Percentiles rank a stretch among this genome's conserved stretches.
phyloP scores from a whole-genome alignment of 1,284 basidiomycete genomes.

The Ustilago curta region DNA sequence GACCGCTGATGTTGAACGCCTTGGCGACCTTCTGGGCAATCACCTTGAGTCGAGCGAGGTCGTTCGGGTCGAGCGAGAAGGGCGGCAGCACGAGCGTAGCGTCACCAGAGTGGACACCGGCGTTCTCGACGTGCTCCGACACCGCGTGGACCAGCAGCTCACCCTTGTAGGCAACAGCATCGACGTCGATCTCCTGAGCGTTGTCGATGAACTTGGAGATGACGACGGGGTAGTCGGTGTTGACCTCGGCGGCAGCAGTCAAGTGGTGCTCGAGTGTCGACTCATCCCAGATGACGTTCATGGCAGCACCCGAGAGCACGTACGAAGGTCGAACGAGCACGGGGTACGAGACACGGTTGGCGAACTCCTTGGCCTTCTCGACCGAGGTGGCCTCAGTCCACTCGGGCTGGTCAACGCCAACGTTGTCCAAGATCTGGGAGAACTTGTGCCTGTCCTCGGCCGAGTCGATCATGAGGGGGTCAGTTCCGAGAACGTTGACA shows the following conservation, averaged over 20 bases:
- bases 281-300: slow-evolving; percentile 98
- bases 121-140: slow-evolving; percentile 98
- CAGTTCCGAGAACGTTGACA: slow-evolving; percentile 94
- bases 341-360: slow-evolving; percentile 78
- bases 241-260: slow-evolving; percentile 92
- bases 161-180: slow-evolving; percentile 95
- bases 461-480: slow-evolving; percentile 92
- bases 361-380: slow-evolving; percentile 91
- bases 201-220: slow-evolving; percentile 98
- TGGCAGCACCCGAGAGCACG: slow-evolving; percentile 97
- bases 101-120: slow-evolving; percentile 98
- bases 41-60: slow-evolving; percentile 86
- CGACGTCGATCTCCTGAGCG: slow-evolving; percentile 97
- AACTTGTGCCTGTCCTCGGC: slow-evolving; percentile 99
- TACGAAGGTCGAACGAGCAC: slow-evolving; percentile 75
- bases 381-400: slow-evolving; percentile 93
- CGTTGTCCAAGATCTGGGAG: slow-evolving; percentile 91
- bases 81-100: slow-evolving; percentile 98
- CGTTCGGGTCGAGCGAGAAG: slow-evolving; percentile 80
- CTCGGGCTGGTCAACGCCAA: slow-evolving; percentile 95
- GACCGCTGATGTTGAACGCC: slow-evolving; percentile 95
- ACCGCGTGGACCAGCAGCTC: slow-evolving; percentile 94
- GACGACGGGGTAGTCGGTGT: slow-evolving; percentile 96
- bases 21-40: slow-evolving; percentile 95
- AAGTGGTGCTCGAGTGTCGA: slow-evolving; percentile 89